Evolutionary conservation across 2,329 filamentous ascomycete species (phyloP).

Genomic region (Rhytidhysteron rufulum): DNA sequence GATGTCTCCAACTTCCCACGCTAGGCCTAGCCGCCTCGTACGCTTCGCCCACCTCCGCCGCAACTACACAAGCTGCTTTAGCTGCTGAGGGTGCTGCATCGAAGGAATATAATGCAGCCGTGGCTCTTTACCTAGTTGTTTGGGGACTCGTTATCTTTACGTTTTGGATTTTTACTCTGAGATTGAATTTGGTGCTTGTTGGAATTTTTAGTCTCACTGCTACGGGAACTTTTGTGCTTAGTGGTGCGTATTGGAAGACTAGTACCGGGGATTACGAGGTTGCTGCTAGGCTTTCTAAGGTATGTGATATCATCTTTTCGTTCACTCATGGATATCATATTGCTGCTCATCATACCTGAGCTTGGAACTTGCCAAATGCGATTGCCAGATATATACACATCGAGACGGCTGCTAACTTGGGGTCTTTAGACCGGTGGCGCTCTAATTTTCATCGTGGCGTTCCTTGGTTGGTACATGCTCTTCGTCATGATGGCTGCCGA

Average conservation of each 20-base stretch:
- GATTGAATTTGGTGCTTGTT: slow-evolving; percentile 50
- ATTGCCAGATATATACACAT: no score
- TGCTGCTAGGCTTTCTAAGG: slow-evolving; percentile 46
- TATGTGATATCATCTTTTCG: no score
- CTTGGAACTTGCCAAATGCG: no score
- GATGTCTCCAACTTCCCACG: slow-evolving; percentile 48
- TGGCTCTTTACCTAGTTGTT: slow-evolving; percentile 49
- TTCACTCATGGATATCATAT: no score
- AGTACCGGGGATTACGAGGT: slow-evolving; percentile 41
- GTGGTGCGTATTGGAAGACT: slow-evolving; percentile 49
- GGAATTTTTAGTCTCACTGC: slow-evolving; percentile 48
- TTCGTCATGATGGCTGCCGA: slow-evolving; percentile 53
- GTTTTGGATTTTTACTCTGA: slow-evolving; percentile 50
- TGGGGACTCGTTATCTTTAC: slow-evolving; percentile 53
- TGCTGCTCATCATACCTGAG: no score
- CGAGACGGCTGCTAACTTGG: no score
- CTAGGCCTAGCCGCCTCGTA: slow-evolving; percentile 46
- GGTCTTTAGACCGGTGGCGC: slow-evolving; percentile 30
- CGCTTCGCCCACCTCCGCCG: slow-evolving; percentile 32
- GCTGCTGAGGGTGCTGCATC: slow-evolving; percentile 40
- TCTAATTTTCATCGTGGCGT: slow-evolving; percentile 43
- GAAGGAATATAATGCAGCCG: slow-evolving; percentile 46
- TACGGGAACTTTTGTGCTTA: slow-evolving; percentile 43
- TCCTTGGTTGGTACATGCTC: slow-evolving; percentile 52
- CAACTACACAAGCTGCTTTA: slow-evolving; percentile 10